A percentile compares a stretch with the other conserved stretches of the same genome.
Evolutionary conservation across 2,329 filamentous ascomycete genomes (phyloP).

Genomic region (Boeremia lycopersici): DNA sequence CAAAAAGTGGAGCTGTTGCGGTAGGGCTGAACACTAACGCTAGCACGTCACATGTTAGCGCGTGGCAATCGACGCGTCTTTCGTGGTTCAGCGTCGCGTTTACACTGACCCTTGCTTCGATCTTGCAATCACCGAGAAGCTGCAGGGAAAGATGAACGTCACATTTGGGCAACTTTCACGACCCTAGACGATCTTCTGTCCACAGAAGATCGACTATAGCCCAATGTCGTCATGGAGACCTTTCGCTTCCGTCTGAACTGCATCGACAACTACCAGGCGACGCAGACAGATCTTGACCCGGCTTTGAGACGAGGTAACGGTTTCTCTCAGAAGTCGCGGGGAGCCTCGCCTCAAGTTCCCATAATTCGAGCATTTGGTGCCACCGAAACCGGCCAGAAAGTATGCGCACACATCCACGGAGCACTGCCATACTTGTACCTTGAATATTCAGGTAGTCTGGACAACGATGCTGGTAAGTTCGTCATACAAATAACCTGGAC

Average conservation of each 20-base stretch:
- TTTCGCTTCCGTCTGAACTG: constrained; percentile 95
- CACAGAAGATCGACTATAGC: not conserved
- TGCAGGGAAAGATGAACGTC: not conserved
- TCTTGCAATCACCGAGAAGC: not conserved
- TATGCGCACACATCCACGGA: constrained; percentile 94
- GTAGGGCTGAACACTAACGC: constrained; percentile 35
- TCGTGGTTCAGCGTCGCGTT: not conserved
- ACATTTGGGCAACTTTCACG: constrained; percentile 5
- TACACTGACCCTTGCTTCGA: constrained; percentile 2
- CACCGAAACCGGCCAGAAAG: constrained; percentile 92
- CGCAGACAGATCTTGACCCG: constrained; percentile 80
- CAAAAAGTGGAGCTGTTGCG: constrained; percentile 29
- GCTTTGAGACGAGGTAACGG: constrained; percentile 69
- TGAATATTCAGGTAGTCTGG: constrained; percentile 75
- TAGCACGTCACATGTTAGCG: constrained; percentile 33
- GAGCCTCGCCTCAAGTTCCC: constrained; percentile 75
- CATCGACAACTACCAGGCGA: constrained; percentile 90
- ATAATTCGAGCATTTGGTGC: constrained; percentile 90
- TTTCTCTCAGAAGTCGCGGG: constrained; percentile 55
- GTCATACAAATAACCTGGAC: not conserved
- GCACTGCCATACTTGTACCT: constrained; percentile 96
- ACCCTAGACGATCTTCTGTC: constrained; percentile 16
- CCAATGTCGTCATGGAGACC: constrained; percentile 62
- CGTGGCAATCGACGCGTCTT: constrained; percentile 9
- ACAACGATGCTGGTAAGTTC: constrained; percentile 68